Evolutionary conservation across 75 land plant species (phyloP).

Genomic region (Adiantum capillusveneris): DNA sequence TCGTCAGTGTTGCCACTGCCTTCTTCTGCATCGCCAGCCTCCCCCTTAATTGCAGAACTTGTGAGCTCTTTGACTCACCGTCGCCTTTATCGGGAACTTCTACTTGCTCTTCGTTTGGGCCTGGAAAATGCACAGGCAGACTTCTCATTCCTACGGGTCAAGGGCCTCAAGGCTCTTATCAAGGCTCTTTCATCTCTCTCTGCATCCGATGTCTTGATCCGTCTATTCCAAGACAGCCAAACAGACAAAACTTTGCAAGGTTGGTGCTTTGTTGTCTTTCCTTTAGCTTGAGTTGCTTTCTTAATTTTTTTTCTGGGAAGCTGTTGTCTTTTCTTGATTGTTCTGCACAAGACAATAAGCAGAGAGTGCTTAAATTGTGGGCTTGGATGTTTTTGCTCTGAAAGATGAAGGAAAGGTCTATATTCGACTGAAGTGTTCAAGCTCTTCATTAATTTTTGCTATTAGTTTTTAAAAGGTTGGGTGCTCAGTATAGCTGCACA

Average conservation of each 20-base stretch:
- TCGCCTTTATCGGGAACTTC: slow-evolving; percentile 59
- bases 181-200: slow-evolving; percentile 50
- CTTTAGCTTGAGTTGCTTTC: background rate
- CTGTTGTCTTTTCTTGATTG: no score
- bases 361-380: no score
- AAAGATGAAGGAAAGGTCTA: no score
- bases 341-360: no score
- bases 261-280: background rate
- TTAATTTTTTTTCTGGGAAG: no score
- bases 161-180: slow-evolving; percentile 54
- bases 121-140: slow-evolving; percentile 70
- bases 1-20: background rate
- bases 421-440: no score
- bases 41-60: slow-evolving; percentile 32
- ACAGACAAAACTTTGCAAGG: slow-evolving; percentile 70
- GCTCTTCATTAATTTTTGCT: no score
- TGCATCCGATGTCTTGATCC: slow-evolving; percentile 41
- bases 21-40: background rate
- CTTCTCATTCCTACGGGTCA: slow-evolving; percentile 66
- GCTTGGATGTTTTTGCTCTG: no score
- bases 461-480: no score
- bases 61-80: slow-evolving; percentile 45
- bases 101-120: slow-evolving; percentile 61
- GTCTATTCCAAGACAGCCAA: slow-evolving; percentile 65
- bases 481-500: no score